Evolutionary conservation across 208 protist species (phyloP).

Genomic region (Perkinsela sp.): DNA sequence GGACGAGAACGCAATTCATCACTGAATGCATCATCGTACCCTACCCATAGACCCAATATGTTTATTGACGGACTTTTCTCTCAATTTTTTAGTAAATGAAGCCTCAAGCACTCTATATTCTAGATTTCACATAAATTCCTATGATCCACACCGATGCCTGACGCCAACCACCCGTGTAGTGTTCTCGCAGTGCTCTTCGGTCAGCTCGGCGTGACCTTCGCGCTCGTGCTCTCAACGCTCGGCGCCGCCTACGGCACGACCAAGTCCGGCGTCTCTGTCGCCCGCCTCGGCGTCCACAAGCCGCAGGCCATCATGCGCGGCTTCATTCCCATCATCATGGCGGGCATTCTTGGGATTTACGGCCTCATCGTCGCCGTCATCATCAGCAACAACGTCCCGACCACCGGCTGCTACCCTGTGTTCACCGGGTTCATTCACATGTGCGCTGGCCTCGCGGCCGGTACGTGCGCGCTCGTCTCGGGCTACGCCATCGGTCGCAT

Average conservation of each 20-base stretch:
- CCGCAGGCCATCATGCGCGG: constrained; percentile 81
- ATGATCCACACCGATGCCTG: no score
- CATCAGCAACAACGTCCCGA: constrained; percentile 68
- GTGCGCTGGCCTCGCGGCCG: constrained; percentile 78
- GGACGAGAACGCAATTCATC: background rate
- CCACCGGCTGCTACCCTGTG: constrained; percentile 26
- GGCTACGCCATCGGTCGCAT: constrained; percentile 96
- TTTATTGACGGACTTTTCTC: no score
- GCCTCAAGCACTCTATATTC: no score
- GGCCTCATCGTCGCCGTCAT: constrained; percentile 97
- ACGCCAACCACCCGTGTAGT: background rate
- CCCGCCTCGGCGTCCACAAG: constrained; percentile 78
- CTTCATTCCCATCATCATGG: constrained; percentile 72
- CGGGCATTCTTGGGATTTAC: constrained; percentile 96
- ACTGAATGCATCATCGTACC: background rate
- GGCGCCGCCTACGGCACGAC: constrained; percentile 94
- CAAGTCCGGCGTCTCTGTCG: constrained; percentile 85
- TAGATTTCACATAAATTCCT: no score
- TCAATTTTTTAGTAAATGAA: no score
- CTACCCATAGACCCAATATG: background rate
- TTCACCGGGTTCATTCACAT: constrained; percentile 77
- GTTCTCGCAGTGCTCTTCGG: constrained; percentile 43
- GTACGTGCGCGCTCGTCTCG: constrained; percentile 72
- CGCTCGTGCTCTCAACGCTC: constrained; percentile 69
- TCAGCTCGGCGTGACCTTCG: constrained; percentile 22